Evolutionary conservation across 176 grass and related monocot species (phyloP).

Genomic region (Tillandsia fasciculata): DNA sequence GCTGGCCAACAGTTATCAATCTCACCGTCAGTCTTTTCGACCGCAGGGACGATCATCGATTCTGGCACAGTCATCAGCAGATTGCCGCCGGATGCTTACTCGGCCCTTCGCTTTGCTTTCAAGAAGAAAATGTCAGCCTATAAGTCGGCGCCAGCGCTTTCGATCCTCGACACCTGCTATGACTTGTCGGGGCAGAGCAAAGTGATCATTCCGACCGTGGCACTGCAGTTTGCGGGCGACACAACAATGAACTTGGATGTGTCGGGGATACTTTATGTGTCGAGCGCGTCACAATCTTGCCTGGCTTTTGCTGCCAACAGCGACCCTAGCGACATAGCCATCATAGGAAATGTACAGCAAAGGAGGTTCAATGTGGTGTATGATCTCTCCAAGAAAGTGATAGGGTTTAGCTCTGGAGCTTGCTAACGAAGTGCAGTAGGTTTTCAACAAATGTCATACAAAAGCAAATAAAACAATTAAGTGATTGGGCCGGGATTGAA

Average conservation of each 20-base stretch:
- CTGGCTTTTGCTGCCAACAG: slow-evolving; percentile 53
- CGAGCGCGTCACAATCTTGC: slow-evolving; percentile 39
- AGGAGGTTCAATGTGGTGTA: slow-evolving; percentile 53
- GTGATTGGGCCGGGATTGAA: neutral
- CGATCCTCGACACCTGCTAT: slow-evolving; percentile 43
- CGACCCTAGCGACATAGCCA: slow-evolving; percentile 15
- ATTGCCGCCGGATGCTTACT: slow-evolving; percentile 55
- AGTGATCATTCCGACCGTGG: slow-evolving; percentile 30
- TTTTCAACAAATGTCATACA: neutral
- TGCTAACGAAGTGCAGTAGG: slow-evolving; percentile 17
- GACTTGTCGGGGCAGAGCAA: slow-evolving; percentile 12
- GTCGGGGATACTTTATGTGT: slow-evolving; percentile 49
- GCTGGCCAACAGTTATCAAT: slow-evolving; percentile 29
- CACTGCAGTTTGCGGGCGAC: slow-evolving; percentile 41
- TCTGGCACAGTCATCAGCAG: slow-evolving; percentile 90
- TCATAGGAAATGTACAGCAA: slow-evolving; percentile 78
- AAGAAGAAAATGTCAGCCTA: slow-evolving; percentile 28
- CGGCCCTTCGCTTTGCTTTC: slow-evolving; percentile 39
- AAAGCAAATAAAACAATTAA: neutral
- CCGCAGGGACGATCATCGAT: slow-evolving; percentile 53
- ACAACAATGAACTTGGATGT: slow-evolving; percentile 31
- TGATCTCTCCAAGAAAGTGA: slow-evolving; percentile 40
- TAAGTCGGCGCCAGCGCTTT: slow-evolving; percentile 22
- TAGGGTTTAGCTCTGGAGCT: slow-evolving; percentile 45
- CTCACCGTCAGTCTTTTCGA: slow-evolving; percentile 29